Evolutionary conservation across 495 filamentous ascomycete species (phyloP).

Genomic region (Hyaloscypha variabilis): DNA sequence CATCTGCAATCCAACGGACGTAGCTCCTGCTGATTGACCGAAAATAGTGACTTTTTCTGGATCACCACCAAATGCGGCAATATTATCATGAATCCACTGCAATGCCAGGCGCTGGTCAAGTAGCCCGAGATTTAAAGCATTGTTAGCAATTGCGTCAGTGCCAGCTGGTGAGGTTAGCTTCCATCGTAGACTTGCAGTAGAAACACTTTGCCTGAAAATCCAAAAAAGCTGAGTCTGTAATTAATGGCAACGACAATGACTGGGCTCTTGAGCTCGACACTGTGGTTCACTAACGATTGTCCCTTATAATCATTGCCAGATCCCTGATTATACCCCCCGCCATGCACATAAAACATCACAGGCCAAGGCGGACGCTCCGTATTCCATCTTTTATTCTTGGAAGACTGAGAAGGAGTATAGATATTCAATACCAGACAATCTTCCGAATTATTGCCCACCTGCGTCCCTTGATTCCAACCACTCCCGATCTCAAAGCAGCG

Average conservation of each 20-base stretch:
- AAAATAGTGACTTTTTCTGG: conserved; percentile 38
- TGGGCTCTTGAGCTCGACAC: not conserved
- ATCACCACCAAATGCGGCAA: conserved; percentile 52
- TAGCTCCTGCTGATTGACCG: conserved; percentile 51
- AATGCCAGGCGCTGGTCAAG: conserved; percentile 59
- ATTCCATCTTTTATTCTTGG: too few relatives aligned
- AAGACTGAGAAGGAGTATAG: not conserved
- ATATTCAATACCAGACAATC: not conserved
- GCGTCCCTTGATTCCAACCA: not conserved
- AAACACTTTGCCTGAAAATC: conserved; percentile 9
- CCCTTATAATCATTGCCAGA: not conserved
- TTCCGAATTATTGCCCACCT: not conserved
- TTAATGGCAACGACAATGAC: conserved; percentile 41
- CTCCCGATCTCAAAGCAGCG: not conserved
- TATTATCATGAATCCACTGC: conserved; percentile 61
- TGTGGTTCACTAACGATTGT: not conserved
- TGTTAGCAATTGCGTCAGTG: conserved; percentile 1
- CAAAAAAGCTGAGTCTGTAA: conserved; percentile 61
- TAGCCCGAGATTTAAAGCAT: conserved; percentile 31
- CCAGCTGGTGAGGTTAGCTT: not conserved
- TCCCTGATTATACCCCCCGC: not conserved
- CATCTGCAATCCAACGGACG: conserved; percentile 45
- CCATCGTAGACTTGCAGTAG: too few relatives aligned
- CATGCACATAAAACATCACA: not conserved
- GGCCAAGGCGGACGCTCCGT: not conserved